Base-by-base conservation (phyloP, 176 grass and related monocot genomes). In the Aegilops speltoides region DNA sequence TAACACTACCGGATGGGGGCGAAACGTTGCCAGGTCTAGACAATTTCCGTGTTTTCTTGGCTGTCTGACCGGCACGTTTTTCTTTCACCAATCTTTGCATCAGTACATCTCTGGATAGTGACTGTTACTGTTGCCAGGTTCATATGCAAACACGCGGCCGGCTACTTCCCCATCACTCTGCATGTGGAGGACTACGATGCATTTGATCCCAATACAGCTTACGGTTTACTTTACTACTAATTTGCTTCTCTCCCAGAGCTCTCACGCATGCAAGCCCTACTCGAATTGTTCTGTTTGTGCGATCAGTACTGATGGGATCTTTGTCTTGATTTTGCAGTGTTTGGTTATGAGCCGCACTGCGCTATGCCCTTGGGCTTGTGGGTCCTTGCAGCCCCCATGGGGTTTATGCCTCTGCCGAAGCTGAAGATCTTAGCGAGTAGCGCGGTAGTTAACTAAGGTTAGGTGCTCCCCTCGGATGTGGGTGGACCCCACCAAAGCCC, bases 91-190 rank as follows among this genome's bases (percentile, higher is more conserved):
- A 40, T 40, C 38, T 40, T 40, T 40, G 38, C 38, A 40, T 40
- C 0, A 40, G 38, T 2, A 40, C 10, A 40, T 40, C 2, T 2
- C 8, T 40, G 38, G 38, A 40, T 40, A 2, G 3, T 40, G 38
- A 40, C 2, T 40, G 38, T 40, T 40, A 10, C 38, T 40, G 6
- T 22, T 50, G 13, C 46, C 14, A 57, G 54, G 19, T 57, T 57
- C 7, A 20, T 57, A 57, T 57, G 54, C 17, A 20, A 57, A 17
- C 54, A 57, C 6, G 54, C 54, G 54, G 60, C 1, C n/a, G 20
- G 2, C 60, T 96, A 96, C 80, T 96, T 96, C 17, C 94, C 94
- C 13, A 77, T 90, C 65, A 91, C 87, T 64, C 81, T 96, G 86
- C 91, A 93, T 72, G 85, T 93, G 71, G 94, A 91, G 75, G 86